A percentile compares a stretch with the other conserved stretches of the same genome.
These are phyloP conservation scores for Ophiorrhiza pumila DNA, from an alignment of 257 asterid species.

Conservation along the genomic window DNA sequence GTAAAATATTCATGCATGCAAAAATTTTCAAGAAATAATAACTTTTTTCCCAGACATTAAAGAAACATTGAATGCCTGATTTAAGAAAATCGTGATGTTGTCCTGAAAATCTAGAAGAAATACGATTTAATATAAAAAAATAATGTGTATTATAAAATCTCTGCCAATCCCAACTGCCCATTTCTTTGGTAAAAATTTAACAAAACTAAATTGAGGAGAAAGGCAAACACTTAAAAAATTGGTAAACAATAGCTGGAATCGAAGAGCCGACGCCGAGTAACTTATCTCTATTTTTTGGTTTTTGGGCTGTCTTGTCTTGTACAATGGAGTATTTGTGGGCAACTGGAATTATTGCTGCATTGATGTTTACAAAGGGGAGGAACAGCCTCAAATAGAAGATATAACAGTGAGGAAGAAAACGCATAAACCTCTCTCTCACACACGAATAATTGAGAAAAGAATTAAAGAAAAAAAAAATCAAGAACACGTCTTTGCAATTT, in stretches of 20 bases:
- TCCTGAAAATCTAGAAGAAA: too few species aligned
- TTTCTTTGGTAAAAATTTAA: too few species aligned
- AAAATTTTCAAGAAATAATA: too few species aligned
- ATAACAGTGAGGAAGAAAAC: conserved; percentile 7
- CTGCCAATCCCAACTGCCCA: too few species aligned
- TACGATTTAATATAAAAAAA: too few species aligned
- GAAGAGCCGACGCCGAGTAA: conserved; percentile 7
- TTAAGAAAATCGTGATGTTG: too few species aligned
- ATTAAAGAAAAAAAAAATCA: conserved; percentile 26
- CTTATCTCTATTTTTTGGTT: neutral
- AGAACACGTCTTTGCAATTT: conserved; percentile 17
- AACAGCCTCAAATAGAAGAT: conserved; percentile 7
- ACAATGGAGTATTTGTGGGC: conserved; percentile 31
- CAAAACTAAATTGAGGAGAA: too few species aligned
- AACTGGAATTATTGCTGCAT: conserved; percentile 57
- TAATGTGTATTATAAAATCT: too few species aligned
- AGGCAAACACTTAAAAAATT: neutral
- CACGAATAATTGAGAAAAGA: conserved; percentile 14
- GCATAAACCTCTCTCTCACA: conserved; percentile 32
- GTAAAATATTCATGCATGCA: too few species aligned
- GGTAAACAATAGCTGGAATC: neutral
- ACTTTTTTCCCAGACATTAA: too few species aligned
- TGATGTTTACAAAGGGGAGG: conserved; percentile 23
- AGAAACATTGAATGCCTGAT: too few species aligned
- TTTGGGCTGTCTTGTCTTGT: neutral